Percentiles rank a stretch among this genome's conserved stretches.
Conservation (phyloP, 179 eudicot genomes). For the Carnegiea gigantea region DNA sequence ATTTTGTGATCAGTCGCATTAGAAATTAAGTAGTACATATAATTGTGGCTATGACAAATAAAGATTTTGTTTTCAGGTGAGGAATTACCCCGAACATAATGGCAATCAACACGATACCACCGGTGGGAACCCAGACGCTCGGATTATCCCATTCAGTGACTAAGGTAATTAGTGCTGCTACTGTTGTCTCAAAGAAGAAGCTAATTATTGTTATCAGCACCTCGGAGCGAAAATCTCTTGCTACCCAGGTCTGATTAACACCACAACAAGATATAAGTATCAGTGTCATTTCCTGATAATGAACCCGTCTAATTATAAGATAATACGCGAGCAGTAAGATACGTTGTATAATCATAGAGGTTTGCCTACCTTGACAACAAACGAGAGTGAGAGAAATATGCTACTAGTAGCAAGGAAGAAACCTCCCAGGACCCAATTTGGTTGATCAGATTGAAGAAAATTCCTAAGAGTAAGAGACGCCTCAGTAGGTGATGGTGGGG, state of each 20-base stretch:
- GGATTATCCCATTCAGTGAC: conserved; percentile 22
- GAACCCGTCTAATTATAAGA: not conserved
- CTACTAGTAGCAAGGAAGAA: conserved; percentile 30
- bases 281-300: not conserved
- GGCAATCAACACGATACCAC: conserved; percentile 22
- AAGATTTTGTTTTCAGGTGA: not conserved
- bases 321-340: not conserved
- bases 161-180: conserved; percentile 26
- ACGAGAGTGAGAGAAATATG: conserved; percentile 31
- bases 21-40: not conserved
- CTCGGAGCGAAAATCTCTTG: conserved; percentile 39
- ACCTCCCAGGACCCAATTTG: conserved; percentile 40
- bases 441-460: conserved; percentile 9
- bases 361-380: conserved; percentile 30
- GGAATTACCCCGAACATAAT: conserved; percentile 32
- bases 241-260: conserved; percentile 33
- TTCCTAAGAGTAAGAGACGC: not conserved
- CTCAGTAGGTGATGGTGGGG: conserved; percentile 8
- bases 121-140: conserved; percentile 33
- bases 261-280: not conserved
- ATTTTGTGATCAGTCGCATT: not conserved
- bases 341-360: not conserved
- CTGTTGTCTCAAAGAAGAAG: conserved; percentile 34
- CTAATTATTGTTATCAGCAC: conserved; percentile 31
- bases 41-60: no score